These are phyloP conservation scores for Linum trigynum DNA, from an alignment of 345 rosid species.

Conservation along the genomic window DNA sequence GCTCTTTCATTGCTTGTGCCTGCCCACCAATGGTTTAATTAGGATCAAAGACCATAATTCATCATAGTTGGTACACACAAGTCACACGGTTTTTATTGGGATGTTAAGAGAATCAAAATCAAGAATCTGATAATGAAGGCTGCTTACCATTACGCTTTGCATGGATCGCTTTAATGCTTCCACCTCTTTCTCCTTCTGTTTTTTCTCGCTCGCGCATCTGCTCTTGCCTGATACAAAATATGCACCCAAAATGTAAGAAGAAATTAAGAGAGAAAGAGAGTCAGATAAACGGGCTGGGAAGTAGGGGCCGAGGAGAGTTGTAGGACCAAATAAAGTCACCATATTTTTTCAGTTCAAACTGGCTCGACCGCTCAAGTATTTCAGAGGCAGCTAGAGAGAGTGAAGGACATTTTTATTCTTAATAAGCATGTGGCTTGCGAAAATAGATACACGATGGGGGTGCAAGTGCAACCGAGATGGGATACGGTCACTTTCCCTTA, in stretches of 20 bases:
- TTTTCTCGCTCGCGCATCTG: conserved; percentile 66
- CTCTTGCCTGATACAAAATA: conserved; percentile 52
- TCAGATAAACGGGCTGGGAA: not conserved
- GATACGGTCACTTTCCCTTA: too few relatives aligned
- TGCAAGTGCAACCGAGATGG: too few relatives aligned
- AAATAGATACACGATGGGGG: too few relatives aligned
- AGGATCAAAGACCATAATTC: not conserved
- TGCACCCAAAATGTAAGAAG: not conserved
- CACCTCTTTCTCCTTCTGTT: conserved; percentile 80
- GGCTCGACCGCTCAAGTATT: too few relatives aligned
- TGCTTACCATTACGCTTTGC: conserved; percentile 91
- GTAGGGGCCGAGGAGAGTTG: too few relatives aligned
- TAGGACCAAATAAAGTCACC: too few relatives aligned
- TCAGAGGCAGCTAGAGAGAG: too few relatives aligned
- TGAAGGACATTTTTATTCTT: too few relatives aligned
- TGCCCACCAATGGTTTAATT: conserved; percentile 9
- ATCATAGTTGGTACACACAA: not conserved
- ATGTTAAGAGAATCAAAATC: not conserved
- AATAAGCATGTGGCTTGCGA: too few relatives aligned
- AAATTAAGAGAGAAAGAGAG: not conserved
- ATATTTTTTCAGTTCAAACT: too few relatives aligned
- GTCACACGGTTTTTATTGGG: not conserved
- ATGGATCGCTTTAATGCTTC: conserved; percentile 60
- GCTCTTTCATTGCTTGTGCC: conserved; percentile 98
- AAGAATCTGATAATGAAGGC: conserved; percentile 10